Conservation (phyloP, 345 rosid genomes). For the Firmiana major region DNA sequence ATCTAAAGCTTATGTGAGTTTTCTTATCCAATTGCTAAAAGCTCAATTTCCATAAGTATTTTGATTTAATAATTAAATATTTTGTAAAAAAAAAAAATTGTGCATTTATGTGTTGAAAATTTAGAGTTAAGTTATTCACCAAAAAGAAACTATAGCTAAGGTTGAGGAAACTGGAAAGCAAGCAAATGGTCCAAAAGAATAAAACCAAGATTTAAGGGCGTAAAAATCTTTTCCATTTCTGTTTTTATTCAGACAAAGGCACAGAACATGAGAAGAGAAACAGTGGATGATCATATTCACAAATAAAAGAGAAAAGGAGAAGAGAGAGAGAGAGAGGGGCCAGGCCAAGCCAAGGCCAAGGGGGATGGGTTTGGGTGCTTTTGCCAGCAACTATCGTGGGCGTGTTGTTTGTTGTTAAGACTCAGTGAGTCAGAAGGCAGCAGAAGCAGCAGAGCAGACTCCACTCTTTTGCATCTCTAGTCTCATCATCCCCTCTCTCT, state of each 20-base stretch:
- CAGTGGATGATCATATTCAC: background rate
- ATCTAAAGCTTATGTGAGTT: too few relatives aligned
- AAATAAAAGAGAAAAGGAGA: background rate
- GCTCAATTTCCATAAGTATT: too few relatives aligned
- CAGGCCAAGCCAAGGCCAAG: background rate
- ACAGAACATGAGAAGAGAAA: too few relatives aligned
- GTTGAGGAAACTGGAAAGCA: too few relatives aligned
- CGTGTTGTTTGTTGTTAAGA: background rate
- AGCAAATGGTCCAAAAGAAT: background rate
- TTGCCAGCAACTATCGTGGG: background rate
- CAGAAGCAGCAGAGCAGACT: background rate
- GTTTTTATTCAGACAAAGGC: background rate
- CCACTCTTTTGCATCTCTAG: background rate
- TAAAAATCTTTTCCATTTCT: background rate
- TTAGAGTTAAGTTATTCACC: too few relatives aligned
- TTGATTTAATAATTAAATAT: background rate
- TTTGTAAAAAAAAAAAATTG: too few relatives aligned
- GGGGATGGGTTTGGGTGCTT: background rate
- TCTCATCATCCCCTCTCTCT: background rate
- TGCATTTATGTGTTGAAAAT: too few relatives aligned
- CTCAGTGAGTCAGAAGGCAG: conserved; percentile 7
- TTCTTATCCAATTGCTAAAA: too few relatives aligned
- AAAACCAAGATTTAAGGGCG: background rate
- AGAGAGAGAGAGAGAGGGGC: background rate
- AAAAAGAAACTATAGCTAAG: too few relatives aligned